These are phyloP conservation scores for Amanita thiersii DNA, from an alignment of 768 basidiomycete species.

Conservation along the genomic window DNA sequence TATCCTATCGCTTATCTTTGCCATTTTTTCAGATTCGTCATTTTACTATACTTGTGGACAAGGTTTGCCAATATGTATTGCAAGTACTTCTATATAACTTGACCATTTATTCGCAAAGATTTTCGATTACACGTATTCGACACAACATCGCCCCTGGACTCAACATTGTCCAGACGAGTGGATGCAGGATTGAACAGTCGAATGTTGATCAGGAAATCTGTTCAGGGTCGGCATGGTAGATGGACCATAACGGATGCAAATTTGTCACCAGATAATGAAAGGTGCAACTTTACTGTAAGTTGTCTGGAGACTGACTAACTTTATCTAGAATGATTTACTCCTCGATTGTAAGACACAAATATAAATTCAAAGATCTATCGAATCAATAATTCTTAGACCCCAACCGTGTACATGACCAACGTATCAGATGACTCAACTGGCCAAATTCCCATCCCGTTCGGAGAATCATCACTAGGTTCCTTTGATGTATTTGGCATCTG, in stretches of 20 bases:
- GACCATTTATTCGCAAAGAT: slow-evolving; percentile 36
- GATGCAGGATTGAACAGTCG: slow-evolving; percentile 28
- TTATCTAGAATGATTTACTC: slow-evolving; percentile 79
- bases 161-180: slow-evolving; percentile 14
- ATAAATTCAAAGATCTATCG: background rate
- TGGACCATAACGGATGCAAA: slow-evolving; percentile 98
- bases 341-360: slow-evolving; percentile 53
- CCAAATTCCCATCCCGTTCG: slow-evolving; percentile 57
- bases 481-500: slow-evolving; percentile 68
- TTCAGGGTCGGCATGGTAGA: slow-evolving; percentile 65
- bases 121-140: slow-evolving; percentile 88
- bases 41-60: slow-evolving; percentile 93
- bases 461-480: slow-evolving; percentile 35
- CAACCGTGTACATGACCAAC: slow-evolving; percentile 68
- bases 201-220: slow-evolving; percentile 48
- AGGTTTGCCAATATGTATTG: slow-evolving; percentile 35
- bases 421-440: slow-evolving; percentile 52
- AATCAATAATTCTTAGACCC: slow-evolving; percentile 37
- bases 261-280: slow-evolving; percentile 81
- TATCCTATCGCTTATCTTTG: background rate
- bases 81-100: background rate
- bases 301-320: background rate
- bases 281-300: slow-evolving; percentile 28
- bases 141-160: slow-evolving; percentile 42
- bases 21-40: slow-evolving; percentile 51